Conservation (phyloP, 306 rosid species). For the Prunus campanulata region DNA sequence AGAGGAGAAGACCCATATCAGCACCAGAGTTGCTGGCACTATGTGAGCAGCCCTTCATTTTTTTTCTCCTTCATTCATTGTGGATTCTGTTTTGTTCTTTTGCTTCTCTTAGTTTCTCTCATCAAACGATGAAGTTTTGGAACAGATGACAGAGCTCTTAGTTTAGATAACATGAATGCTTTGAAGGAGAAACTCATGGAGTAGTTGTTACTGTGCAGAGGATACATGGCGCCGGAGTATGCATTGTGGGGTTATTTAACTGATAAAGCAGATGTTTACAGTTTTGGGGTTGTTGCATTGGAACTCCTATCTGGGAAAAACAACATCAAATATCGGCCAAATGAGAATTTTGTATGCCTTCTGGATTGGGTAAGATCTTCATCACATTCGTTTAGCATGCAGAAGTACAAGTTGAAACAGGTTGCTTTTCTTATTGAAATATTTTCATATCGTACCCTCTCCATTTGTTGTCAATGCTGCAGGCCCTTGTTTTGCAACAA, state of each 20-base stretch:
- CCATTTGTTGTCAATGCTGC: constrained; percentile 13
- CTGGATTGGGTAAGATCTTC: constrained; percentile 47
- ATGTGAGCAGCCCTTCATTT: constrained; percentile 38
- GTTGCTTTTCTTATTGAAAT: neutral
- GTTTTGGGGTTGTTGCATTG: constrained; percentile 60
- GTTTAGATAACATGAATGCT: neutral
- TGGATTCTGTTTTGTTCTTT: neutral
- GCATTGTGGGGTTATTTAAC: constrained; percentile 59
- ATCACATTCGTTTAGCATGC: neutral
- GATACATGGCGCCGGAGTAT: constrained; percentile 72
- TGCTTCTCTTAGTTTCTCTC: neutral
- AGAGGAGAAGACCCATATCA: constrained; percentile 59
- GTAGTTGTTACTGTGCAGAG: constrained; percentile 38
- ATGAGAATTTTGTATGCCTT: constrained; percentile 57
- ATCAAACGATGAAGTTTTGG: neutral
- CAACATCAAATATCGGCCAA: constrained; percentile 42
- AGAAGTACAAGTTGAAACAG: neutral
- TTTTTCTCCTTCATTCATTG: neutral
- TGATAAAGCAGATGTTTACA: constrained; percentile 61
- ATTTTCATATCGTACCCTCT: neutral
- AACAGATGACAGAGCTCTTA: neutral
- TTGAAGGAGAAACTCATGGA: neutral
- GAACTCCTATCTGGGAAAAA: constrained; percentile 50
- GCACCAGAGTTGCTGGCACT: constrained; percentile 62
- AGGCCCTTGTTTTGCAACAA: constrained; percentile 30